Evolutionary conservation across 768 basidiomycete genomes (phyloP).

Genomic region (Collybia mongolica): DNA sequence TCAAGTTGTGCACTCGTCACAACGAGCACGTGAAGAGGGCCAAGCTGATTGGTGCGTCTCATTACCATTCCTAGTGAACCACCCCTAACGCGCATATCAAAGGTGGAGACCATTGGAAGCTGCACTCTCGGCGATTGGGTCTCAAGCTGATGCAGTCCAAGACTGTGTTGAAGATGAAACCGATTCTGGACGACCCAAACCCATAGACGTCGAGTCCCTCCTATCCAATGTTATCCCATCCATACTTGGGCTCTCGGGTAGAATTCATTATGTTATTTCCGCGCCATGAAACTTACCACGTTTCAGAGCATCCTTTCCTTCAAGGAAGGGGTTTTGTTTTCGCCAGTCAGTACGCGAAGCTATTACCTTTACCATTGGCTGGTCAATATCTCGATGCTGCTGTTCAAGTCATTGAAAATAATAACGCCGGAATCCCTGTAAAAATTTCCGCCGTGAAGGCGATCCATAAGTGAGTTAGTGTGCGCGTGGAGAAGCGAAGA

Average conservation of each 20-base stretch:
- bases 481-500: not conserved
- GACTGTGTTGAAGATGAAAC: constrained; percentile 78
- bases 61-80: not conserved
- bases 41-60: constrained; percentile 58
- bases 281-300: not conserved
- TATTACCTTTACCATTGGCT: constrained; percentile 70
- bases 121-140: constrained; percentile 76
- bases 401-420: constrained; percentile 77
- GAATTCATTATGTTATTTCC: constrained; percentile 17
- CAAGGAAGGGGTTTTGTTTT: constrained; percentile 96
- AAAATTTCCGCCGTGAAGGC: constrained; percentile 95
- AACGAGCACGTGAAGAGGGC: constrained; percentile 52
- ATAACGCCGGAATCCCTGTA: constrained; percentile 74
- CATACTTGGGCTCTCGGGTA: constrained; percentile 70
- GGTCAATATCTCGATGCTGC: constrained; percentile 88
- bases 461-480: constrained; percentile 75
- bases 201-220: constrained; percentile 76
- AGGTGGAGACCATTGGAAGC: constrained; percentile 97
- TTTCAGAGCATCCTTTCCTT: constrained; percentile 81
- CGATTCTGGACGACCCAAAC: constrained; percentile 57
- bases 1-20: constrained; percentile 56
- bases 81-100: constrained; percentile 6
- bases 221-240: constrained; percentile 80
- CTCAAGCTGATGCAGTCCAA: constrained; percentile 72
- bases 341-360: constrained; percentile 81